Conservation (phyloP, 352 stramenopile species). For the Stramenopiles sp. region DNA sequence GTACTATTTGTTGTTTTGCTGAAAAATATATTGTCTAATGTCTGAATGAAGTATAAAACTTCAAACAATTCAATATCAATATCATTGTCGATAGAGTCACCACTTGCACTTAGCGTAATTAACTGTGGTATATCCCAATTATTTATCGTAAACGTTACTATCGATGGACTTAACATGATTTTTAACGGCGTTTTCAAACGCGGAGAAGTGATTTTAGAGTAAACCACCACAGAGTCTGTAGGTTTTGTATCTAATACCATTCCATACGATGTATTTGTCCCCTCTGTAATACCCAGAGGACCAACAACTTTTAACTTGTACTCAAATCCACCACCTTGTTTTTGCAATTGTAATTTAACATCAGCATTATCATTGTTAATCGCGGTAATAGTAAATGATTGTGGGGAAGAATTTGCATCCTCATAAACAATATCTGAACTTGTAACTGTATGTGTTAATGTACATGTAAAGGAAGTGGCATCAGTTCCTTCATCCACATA, state of each 20-base stretch:
- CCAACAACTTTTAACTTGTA: not conserved
- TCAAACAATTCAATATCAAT: not conserved
- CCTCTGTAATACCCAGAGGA: not conserved
- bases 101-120: not conserved
- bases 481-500: not conserved
- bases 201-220: not conserved
- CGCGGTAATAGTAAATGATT: not conserved
- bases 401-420: not conserved
- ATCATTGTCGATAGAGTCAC: not conserved
- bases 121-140: not conserved
- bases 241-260: not conserved
- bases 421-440: not conserved
- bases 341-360: not conserved
- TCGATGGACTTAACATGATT: not conserved
- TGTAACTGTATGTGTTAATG: not conserved
- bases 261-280: not conserved
- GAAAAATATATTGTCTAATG: not conserved
- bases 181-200: not conserved
- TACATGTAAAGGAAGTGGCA: not conserved
- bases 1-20: not conserved
- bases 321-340: not conserved
- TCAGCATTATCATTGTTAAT: constrained; percentile 1
- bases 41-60: not conserved
- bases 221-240: not conserved
- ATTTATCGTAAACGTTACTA: not conserved